Percentiles rank a stretch among this genome's conserved stretches.
Conservation (phyloP, 2,329 filamentous ascomycete species). For the Diaporthe citrichinensis region DNA sequence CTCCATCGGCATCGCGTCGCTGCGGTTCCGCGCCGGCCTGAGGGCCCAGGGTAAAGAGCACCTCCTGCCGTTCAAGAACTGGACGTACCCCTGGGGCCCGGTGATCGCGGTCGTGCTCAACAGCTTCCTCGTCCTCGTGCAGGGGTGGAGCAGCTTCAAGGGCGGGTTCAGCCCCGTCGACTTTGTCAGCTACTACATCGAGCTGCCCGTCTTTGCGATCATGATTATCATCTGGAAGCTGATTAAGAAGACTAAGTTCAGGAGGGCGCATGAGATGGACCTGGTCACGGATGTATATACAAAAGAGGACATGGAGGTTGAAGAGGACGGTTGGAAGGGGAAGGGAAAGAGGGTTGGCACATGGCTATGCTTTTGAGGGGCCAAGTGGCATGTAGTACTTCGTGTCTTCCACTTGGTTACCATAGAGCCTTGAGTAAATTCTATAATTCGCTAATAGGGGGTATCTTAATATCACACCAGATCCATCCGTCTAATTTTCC, state of each 20-base stretch:
- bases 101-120: constrained; percentile 70
- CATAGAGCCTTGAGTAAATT: neutral
- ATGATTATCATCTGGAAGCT: constrained; percentile 70
- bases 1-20: constrained; percentile 73
- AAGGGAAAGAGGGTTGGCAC: constrained; percentile 22
- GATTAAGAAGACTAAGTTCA: constrained; percentile 43
- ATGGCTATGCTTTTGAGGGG: constrained; percentile 35
- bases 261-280: constrained; percentile 44
- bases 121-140: constrained; percentile 71
- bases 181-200: constrained; percentile 76
- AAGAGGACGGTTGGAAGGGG: constrained; percentile 31
- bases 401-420: neutral
- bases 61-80: constrained; percentile 75
- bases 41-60: constrained; percentile 71
- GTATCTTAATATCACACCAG: constrained; percentile 21
- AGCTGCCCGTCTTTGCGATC: constrained; percentile 71
- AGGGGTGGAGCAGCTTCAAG: constrained; percentile 75
- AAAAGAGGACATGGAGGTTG: constrained; percentile 37
- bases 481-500: constrained; percentile 10
- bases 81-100: constrained; percentile 75
- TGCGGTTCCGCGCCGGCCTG: constrained; percentile 74
- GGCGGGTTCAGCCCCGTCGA: constrained; percentile 69
- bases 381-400: neutral
- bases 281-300: constrained; percentile 45
- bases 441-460: constrained; percentile 26